Conservation (phyloP, 2,329 filamentous ascomycete species). For the Colletotrichum musicola region DNA sequence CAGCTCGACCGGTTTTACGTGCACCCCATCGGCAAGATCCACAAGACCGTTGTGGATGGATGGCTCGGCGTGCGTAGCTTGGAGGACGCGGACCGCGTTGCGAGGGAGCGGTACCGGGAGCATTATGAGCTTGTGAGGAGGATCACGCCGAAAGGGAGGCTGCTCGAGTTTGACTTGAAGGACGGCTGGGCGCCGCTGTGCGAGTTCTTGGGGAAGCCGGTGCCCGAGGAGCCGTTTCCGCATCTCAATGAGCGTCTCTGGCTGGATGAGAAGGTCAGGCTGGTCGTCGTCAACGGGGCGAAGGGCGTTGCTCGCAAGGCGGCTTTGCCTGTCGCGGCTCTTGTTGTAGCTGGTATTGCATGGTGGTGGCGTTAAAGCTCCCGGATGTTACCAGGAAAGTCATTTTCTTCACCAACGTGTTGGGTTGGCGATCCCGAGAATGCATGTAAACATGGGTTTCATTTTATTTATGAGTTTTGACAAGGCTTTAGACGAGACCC, state of each 20-base stretch:
- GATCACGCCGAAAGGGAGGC: conserved; percentile 35
- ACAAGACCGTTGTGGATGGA: neutral
- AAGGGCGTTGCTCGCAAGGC: neutral
- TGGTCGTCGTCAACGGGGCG: neutral
- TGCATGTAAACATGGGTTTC: too few species aligned
- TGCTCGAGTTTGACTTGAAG: conserved; percentile 38
- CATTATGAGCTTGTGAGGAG: conserved; percentile 28
- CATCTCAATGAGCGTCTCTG: conserved; percentile 27
- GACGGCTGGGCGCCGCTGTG: conserved; percentile 41
- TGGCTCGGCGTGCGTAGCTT: conserved; percentile 26
- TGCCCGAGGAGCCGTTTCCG: conserved; percentile 30
- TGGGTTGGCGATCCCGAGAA: too few species aligned
- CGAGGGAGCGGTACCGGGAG: conserved; percentile 22
- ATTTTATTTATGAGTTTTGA: too few species aligned
- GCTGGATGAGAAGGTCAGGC: conserved; percentile 17
- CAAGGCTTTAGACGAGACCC: too few species aligned
- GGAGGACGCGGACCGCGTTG: conserved; percentile 15
- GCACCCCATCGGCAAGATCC: conserved; percentile 28
- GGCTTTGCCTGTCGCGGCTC: neutral
- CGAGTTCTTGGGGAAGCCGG: conserved; percentile 37
- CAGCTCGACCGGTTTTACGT: conserved; percentile 24
- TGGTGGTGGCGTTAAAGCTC: conserved; percentile 1
- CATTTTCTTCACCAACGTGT: too few species aligned
- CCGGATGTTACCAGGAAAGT: too few species aligned
- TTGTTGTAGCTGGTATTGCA: neutral